A percentile compares a stretch with the other conserved stretches of the same genome.
Evolutionary conservation across 352 stramenopile genomes (phyloP).

Genomic region (Phytophthora aleatoria): DNA sequence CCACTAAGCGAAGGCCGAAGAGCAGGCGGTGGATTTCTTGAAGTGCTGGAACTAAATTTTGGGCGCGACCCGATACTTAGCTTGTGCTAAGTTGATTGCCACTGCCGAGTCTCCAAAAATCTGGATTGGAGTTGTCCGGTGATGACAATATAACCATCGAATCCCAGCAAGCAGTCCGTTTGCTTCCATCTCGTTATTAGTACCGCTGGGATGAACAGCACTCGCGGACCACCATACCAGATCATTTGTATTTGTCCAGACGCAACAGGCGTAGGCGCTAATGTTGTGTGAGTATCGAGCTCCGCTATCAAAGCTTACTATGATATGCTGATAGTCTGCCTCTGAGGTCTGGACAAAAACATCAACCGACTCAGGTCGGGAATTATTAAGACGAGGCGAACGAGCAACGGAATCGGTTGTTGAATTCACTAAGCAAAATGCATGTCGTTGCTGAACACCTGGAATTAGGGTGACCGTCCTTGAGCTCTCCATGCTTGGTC

Average conservation of each 20-base stretch:
- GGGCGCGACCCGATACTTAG: too few relatives aligned
- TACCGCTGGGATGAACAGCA: not conserved
- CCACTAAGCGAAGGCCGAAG: too few relatives aligned
- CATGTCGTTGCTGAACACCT: constrained; percentile 3
- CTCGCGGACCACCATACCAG: constrained; percentile 12
- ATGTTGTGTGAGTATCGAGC: not conserved
- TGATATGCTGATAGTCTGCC: too few relatives aligned
- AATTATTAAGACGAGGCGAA: too few relatives aligned
- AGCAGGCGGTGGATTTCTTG: not conserved
- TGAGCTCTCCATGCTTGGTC: constrained; percentile 5
- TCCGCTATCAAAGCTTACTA: too few relatives aligned
- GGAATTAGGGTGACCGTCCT: not conserved
- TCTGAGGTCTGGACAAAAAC: too few relatives aligned
- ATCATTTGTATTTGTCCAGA: not conserved
- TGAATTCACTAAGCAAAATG: too few relatives aligned
- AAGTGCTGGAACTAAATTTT: not conserved
- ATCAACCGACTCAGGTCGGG: too few relatives aligned
- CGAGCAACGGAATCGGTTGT: too few relatives aligned
- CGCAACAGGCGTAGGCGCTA: constrained; percentile 24
- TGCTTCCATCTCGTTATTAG: constrained; percentile 40
- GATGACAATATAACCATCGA: constrained; percentile 1
- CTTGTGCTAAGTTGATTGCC: constrained; percentile 21
- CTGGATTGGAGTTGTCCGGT: not conserved
- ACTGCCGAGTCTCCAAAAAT: constrained; percentile 25
- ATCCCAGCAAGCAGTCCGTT: constrained; percentile 23